These are phyloP conservation scores for Arabis hirsuta DNA, from an alignment of 345 rosid species.

Conservation along the genomic window DNA sequence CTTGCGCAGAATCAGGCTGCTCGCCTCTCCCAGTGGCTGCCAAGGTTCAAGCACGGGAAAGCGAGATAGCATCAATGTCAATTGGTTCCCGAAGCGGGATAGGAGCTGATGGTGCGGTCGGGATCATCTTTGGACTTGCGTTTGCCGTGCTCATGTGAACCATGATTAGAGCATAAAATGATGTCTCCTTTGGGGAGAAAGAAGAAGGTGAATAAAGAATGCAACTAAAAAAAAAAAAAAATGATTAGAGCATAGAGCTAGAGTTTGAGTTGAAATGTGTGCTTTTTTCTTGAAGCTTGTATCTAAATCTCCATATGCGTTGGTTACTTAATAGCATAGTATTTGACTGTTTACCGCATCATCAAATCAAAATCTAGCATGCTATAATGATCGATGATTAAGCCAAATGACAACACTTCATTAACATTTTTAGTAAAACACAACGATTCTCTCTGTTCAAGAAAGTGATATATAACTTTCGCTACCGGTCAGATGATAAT, in stretches of 20 bases:
- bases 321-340: conserved; percentile 1
- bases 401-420: too few relatives aligned
- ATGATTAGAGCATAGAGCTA: conserved; percentile 26
- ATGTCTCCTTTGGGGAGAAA: too few relatives aligned
- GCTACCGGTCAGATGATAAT: too few relatives aligned
- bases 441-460: too few relatives aligned
- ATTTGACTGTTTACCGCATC: neutral
- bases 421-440: too few relatives aligned
- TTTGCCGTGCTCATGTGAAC: conserved; percentile 47
- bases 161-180: conserved; percentile 26
- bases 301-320: conserved; percentile 11
- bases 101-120: conserved; percentile 50
- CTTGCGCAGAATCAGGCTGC: conserved; percentile 47
- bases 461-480: too few relatives aligned
- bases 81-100: conserved; percentile 35
- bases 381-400: too few relatives aligned
- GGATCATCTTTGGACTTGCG: conserved; percentile 55
- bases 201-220: too few relatives aligned
- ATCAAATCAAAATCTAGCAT: too few relatives aligned
- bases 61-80: conserved; percentile 37
- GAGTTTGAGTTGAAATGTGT: conserved; percentile 30
- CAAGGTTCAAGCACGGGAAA: conserved; percentile 48
- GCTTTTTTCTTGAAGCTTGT: conserved; percentile 35
- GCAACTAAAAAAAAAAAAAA: too few relatives aligned
- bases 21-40: conserved; percentile 77